Evolutionary conservation across 176 grass and related monocot species (phyloP).

Genomic region (Juncus effusus): DNA sequence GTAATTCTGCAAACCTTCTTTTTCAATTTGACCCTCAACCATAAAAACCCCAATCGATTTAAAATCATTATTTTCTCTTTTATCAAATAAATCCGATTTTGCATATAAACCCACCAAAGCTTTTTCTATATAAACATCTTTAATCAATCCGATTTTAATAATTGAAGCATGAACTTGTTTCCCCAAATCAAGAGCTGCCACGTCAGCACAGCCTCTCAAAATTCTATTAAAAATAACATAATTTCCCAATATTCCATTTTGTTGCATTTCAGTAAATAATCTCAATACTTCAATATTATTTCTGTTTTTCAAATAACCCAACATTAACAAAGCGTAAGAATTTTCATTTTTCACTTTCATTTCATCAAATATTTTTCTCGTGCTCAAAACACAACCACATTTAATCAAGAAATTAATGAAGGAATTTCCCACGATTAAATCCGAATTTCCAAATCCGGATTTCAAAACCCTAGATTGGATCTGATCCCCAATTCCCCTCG

Average conservation of each 20-base stretch:
- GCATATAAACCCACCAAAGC: constrained; percentile 83
- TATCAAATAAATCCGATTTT: constrained; percentile 36
- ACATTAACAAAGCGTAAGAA: constrained; percentile 81
- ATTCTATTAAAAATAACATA: constrained; percentile 70
- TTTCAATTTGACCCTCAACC: constrained; percentile 15
- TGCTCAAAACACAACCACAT: constrained; percentile 61
- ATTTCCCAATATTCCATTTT: constrained; percentile 62
- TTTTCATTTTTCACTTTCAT: constrained; percentile 68
- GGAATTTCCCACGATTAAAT: constrained; percentile 69
- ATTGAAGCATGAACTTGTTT: constrained; percentile 86
- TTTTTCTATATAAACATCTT: constrained; percentile 76
- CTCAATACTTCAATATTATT: constrained; percentile 54
- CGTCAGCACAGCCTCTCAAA: constrained; percentile 64
- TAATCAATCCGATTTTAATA: constrained; percentile 85
- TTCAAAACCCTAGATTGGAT: constrained; percentile 70
- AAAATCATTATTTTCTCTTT: constrained; percentile 1
- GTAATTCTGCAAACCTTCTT: constrained; percentile 12
- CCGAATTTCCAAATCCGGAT: constrained; percentile 58
- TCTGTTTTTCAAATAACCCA: constrained; percentile 73
- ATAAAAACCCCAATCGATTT: constrained; percentile 22
- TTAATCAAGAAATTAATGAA: constrained; percentile 83
- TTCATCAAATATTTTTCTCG: constrained; percentile 75
- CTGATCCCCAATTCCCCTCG: constrained; percentile 66
- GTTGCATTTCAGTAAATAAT: constrained; percentile 78
- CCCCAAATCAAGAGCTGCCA: constrained; percentile 65